Conservation (phyloP, 78 protist genomes). For the Corallochytrium limacisporum region DNA sequence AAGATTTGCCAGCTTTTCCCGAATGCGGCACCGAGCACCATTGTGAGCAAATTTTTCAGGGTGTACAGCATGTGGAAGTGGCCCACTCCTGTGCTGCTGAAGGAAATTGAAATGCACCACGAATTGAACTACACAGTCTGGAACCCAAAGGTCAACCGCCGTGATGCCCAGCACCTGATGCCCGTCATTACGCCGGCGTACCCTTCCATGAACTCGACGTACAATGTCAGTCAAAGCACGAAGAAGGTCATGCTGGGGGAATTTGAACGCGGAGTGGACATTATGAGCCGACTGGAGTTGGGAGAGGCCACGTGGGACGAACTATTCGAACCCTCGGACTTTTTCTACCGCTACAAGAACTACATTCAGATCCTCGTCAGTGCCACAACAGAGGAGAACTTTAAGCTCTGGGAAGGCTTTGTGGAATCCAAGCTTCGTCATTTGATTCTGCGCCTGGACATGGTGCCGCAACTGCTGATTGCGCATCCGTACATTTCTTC, state of each 20-base stretch:
- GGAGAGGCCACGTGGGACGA: neutral
- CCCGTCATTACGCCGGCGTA: constrained; percentile 91
- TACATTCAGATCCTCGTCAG: neutral
- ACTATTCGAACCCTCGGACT: neutral
- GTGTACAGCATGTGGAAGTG: constrained; percentile 59
- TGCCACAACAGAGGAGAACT: neutral
- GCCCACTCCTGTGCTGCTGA: constrained; percentile 39
- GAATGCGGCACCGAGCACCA: constrained; percentile 50
- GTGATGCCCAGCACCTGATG: constrained; percentile 57
- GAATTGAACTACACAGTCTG: constrained; percentile 30
- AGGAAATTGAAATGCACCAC: neutral
- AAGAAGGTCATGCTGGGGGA: constrained; percentile 58
- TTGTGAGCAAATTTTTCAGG: constrained; percentile 75
- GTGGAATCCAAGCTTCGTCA: no score
- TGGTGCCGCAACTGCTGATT: no score
- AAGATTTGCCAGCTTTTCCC: constrained; percentile 89
- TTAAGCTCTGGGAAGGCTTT: neutral
- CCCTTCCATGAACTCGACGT: constrained; percentile 89
- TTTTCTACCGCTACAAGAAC: neutral
- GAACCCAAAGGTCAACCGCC: constrained; percentile 32
- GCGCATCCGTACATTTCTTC: no score
- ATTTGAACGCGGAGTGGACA: constrained; percentile 50
- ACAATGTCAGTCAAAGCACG: constrained; percentile 69
- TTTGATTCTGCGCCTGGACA: no score
- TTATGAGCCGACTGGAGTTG: neutral